Conservation (phyloP, 2,329 filamentous ascomycete genomes). For the Beauveria medogensis region DNA sequence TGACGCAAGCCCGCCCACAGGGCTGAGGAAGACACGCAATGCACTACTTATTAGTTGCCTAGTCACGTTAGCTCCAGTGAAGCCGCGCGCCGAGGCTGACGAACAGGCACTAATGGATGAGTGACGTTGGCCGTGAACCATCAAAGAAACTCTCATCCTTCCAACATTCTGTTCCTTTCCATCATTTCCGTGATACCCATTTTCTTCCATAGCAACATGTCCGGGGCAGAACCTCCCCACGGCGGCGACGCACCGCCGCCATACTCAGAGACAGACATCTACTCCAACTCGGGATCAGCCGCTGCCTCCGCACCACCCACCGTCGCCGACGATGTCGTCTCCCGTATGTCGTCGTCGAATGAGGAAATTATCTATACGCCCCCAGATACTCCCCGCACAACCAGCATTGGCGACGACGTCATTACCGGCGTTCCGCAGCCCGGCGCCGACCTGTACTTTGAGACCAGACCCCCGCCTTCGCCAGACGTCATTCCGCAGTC, state of each 20-base stretch:
- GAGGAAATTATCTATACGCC: slow-evolving; percentile 44
- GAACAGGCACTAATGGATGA: background rate
- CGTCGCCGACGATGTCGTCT: slow-evolving; percentile 28
- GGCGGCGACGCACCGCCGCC: slow-evolving; percentile 40
- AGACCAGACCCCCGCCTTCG: slow-evolving; percentile 31
- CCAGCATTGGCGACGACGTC: slow-evolving; percentile 12
- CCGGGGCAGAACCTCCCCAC: background rate
- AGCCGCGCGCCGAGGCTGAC: background rate
- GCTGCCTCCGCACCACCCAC: slow-evolving; percentile 20
- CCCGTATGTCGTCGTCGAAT: slow-evolving; percentile 30
- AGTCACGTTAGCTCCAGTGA: background rate
- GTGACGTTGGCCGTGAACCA: background rate
- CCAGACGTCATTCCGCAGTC: slow-evolving; percentile 19
- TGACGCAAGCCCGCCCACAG: slow-evolving; percentile 4
- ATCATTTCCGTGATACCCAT: background rate
- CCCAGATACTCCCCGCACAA: slow-evolving; percentile 38
- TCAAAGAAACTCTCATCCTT: background rate
- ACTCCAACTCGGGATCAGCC: slow-evolving; percentile 32
- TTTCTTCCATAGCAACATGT: background rate
- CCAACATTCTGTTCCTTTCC: background rate
- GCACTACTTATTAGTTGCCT: too few relatives aligned
- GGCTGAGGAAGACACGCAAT: slow-evolving; percentile 4
- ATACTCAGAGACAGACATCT: slow-evolving; percentile 50
- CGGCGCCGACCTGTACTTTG: slow-evolving; percentile 34
- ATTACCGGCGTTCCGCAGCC: slow-evolving; percentile 12